Base-by-base conservation (phyloP, 768 basidiomycete genomes). In the Macrolepiota albuminosa region DNA sequence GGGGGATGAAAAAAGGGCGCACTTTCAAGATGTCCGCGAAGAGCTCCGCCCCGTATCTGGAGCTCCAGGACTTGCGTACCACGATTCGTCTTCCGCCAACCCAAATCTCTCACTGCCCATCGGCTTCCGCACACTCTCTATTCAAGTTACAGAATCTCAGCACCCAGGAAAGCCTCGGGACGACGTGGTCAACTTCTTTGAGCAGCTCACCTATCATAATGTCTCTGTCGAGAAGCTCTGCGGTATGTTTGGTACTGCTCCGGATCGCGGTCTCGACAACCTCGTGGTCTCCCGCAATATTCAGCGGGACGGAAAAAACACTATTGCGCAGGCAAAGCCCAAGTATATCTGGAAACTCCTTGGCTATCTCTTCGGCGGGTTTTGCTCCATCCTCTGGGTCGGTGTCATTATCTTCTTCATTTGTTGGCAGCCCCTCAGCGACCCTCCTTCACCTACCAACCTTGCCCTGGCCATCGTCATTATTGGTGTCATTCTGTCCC, bases 101-200 rank as follows among this genome's bases (percentile, higher is more conserved):
- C 55, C 55, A 21, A 55, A 61, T 8, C 62, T 48, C 26, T 63
- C 64, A 10, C 51, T 62, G 24, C 65, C 65, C 4, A 66, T 66
- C 45, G 63, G 61, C 34, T 66, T 66, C 39, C 65, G 65, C 34
- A 66, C 65, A 3, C 65, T 66, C 50, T 66, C 65, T 21, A 66
- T 66, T 40, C 65, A 66, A 6, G 63, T 66, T 33, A 62, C 60
- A 21, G 63, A 66, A 29, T 60, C 63, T 18, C 60, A 62, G 49
- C 54, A 50, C 24, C 48, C 51, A 1, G 57, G 49, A 48, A 60
- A 50, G 48, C 21, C 40, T 11, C 53, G 56, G 13, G 53, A 57
- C n/a, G 61, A 66, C 9, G 61, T 61, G 13, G 60, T 58, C 34
- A 57, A 66, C 31, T 66, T 64, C 26, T 66, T 66, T n/a, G 56